These are phyloP conservation scores for Phaeosphaeria sp. DNA, from an alignment of 2,329 filamentous ascomycete species.

Conservation along the genomic window DNA sequence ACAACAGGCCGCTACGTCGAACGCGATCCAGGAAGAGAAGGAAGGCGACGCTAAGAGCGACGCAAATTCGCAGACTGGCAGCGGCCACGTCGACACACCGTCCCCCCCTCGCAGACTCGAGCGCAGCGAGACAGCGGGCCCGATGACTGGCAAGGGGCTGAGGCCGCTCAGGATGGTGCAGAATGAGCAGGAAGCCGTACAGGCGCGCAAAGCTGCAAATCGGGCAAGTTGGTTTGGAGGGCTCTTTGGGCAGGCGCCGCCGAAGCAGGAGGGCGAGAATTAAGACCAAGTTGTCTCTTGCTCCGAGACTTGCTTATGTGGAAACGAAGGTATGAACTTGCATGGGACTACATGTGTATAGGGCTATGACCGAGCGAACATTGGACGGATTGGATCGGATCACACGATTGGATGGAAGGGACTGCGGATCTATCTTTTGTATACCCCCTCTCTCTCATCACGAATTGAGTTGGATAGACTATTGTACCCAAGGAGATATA, in stretches of 20 bases:
- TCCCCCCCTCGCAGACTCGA: constrained; percentile 66
- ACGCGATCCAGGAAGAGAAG: constrained; percentile 39
- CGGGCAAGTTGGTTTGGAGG: constrained; percentile 55
- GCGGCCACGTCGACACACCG: constrained; percentile 44
- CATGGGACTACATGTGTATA: too few relatives aligned
- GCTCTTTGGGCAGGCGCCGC: constrained; percentile 50
- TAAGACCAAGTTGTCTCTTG: too few relatives aligned
- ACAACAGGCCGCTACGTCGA: constrained; percentile 18
- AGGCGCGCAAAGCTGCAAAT: constrained; percentile 53
- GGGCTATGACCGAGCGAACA: too few relatives aligned
- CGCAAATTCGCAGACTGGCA: constrained; percentile 18
- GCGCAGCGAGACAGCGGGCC: constrained; percentile 43
- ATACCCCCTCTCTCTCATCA: constrained; percentile 4
- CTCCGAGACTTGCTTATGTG: too few relatives aligned
- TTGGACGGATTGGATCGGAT: background rate
- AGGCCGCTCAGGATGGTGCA: constrained; percentile 86
- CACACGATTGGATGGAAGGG: background rate
- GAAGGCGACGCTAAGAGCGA: constrained; percentile 36
- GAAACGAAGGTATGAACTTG: background rate
- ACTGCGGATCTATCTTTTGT: constrained; percentile 2
- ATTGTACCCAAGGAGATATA: background rate
- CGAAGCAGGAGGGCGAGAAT: constrained; percentile 18
- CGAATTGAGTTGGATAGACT: constrained; percentile 1
- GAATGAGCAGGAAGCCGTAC: constrained; percentile 59
- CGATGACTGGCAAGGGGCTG: constrained; percentile 70